phyloP scores from a whole-genome alignment of 169 alveolate species.

The Cyclospora cayetanensis region DNA sequence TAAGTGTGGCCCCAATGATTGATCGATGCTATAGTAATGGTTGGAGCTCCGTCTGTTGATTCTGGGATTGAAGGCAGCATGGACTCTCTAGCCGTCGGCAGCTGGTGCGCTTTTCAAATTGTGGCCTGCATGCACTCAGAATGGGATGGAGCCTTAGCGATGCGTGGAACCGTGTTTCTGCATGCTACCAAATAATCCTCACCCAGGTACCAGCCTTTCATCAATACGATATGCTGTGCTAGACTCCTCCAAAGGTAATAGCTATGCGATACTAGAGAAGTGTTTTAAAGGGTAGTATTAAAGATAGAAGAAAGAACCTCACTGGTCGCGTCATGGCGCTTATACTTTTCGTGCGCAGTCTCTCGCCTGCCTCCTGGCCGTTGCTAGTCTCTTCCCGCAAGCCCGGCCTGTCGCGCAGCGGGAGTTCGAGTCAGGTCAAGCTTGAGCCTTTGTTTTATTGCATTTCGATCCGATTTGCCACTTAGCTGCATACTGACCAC shows the following conservation, averaged over 20 bases:
- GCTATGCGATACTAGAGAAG: too few species aligned
- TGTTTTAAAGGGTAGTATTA: too few species aligned
- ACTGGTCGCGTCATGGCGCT: too few species aligned
- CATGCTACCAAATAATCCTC: conserved; percentile 55
- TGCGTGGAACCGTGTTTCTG: conserved; percentile 64
- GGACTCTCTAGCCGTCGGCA: neutral
- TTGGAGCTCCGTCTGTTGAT: too few species aligned
- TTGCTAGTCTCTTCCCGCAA: conserved; percentile 58
- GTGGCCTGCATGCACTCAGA: neutral
- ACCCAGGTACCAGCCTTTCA: conserved; percentile 21
- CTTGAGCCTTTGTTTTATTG: too few species aligned
- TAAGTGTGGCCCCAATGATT: neutral
- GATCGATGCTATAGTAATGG: too few species aligned
- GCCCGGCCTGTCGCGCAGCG: conserved; percentile 63
- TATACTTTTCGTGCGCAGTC: conserved; percentile 38
- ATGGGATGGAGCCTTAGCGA: conserved; percentile 49
- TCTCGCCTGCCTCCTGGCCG: conserved; percentile 30
- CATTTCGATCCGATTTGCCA: too few species aligned
- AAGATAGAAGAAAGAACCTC: too few species aligned
- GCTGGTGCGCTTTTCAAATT: neutral
- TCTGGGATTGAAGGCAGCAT: neutral
- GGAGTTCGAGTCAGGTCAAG: conserved; percentile 50
- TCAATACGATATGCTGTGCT: too few species aligned
- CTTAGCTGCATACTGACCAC: too few species aligned
- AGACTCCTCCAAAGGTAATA: too few species aligned